Conservation (phyloP, 163 green algal genomes). For the Coccomyxa subellipsoidea region DNA sequence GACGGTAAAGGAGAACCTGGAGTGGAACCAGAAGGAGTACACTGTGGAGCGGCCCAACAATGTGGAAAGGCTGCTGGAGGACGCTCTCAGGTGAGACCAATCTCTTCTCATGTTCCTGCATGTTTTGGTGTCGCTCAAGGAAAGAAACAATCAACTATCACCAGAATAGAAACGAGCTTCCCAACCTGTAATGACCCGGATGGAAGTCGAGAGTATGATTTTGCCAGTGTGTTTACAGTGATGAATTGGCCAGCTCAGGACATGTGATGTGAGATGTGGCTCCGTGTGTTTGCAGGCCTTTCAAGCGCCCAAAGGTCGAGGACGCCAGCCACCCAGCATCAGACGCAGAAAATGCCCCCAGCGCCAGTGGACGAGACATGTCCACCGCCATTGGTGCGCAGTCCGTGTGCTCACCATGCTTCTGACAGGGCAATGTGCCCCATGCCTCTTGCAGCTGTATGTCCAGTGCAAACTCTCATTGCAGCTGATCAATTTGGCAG, state of each 20-base stretch:
- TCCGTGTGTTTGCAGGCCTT: background rate
- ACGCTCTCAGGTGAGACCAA: background rate
- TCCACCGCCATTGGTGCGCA: background rate
- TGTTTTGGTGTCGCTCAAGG: background rate
- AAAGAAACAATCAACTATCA: too few species aligned
- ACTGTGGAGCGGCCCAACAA: constrained; percentile 9
- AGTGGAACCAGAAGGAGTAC: background rate
- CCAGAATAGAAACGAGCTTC: too few species aligned
- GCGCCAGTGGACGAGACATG: background rate
- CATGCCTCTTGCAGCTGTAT: too few species aligned
- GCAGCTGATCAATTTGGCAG: background rate
- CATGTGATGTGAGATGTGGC: too few species aligned
- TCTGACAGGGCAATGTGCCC: too few species aligned
- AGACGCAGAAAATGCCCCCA: background rate
- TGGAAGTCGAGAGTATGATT: too few species aligned
- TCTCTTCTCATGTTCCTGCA: background rate
- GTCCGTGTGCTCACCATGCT: too few species aligned
- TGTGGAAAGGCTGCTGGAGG: constrained; percentile 5
- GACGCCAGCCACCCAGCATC: background rate
- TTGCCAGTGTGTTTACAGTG: too few species aligned
- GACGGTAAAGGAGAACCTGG: background rate
- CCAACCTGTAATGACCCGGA: too few species aligned
- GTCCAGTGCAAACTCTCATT: too few species aligned
- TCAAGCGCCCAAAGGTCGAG: background rate
- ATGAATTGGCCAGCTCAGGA: background rate